A percentile compares a stretch with the other conserved stretches of the same genome.
phyloP scores from a whole-genome alignment of 225 moss, liverwort and hornwort species.

The Marchantia paleacea region DNA sequence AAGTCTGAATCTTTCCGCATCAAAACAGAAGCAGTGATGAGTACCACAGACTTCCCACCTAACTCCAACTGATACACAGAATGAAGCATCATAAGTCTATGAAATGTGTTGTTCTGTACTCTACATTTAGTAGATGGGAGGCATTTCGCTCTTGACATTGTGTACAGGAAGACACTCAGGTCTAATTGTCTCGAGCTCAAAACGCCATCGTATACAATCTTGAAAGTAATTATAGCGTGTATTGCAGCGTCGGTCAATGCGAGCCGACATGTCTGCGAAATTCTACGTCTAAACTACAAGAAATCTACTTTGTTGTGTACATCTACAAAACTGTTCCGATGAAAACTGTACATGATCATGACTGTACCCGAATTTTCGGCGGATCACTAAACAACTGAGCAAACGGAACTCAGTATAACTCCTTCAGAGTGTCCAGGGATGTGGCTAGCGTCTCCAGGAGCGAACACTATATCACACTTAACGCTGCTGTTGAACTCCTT shows the following conservation, averaged over 20 bases:
- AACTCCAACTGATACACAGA: neutral
- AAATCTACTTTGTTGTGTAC: neutral
- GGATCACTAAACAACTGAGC: neutral
- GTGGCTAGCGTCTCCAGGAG: neutral
- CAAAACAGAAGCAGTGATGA: neutral
- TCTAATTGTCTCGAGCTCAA: neutral
- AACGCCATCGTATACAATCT: neutral
- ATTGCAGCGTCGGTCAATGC: neutral
- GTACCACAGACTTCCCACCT: neutral
- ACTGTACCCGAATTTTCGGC: neutral
- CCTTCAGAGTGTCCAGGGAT: neutral
- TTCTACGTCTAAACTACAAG: neutral
- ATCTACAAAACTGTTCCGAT: slow-evolving; percentile 18
- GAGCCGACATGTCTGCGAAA: neutral
- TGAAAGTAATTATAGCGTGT: neutral
- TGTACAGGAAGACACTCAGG: neutral
- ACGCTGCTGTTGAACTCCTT: slow-evolving; percentile 6
- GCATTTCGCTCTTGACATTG: neutral
- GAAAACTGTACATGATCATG: neutral
- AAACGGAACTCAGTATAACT: neutral
- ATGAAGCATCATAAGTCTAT: neutral
- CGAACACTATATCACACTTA: neutral
- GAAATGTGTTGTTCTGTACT: neutral
- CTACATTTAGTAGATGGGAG: neutral
- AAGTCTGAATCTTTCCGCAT: neutral